phyloP scores from a whole-genome alignment of 2,329 filamentous ascomycete species.

The Fusarium tjaetaba region DNA sequence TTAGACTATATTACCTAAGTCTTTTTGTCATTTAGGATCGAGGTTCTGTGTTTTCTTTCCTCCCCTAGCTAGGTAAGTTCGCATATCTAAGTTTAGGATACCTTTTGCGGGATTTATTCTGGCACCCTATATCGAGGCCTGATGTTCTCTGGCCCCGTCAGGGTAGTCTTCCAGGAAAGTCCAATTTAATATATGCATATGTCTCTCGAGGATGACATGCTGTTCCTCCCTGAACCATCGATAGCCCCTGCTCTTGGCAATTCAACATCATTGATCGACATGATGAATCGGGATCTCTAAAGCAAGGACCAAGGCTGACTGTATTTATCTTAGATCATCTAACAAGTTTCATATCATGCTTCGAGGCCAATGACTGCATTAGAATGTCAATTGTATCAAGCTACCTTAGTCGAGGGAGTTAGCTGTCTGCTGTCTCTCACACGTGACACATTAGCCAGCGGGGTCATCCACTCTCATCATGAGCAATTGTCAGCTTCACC shows the following conservation, averaged over 20 bases:
- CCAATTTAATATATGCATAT: accelerated
- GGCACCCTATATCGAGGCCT: accelerated
- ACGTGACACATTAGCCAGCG: background rate
- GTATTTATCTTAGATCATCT: no score
- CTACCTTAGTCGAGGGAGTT: background rate
- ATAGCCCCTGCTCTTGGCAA: background rate
- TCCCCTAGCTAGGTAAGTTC: no score
- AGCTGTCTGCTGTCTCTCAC: background rate
- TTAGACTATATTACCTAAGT: no score
- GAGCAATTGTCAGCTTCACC: background rate
- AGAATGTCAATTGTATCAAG: background rate
- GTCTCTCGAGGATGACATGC: background rate
- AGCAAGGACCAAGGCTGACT: no score
- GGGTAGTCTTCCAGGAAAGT: accelerated
- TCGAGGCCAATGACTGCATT: background rate
- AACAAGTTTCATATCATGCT: background rate
- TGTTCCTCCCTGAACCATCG: background rate
- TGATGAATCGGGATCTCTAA: no score
- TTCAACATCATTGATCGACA: background rate
- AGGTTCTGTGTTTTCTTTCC: no score
- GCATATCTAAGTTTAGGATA: background rate
- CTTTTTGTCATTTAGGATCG: no score
- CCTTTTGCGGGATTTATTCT: background rate
- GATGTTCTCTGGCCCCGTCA: accelerated
- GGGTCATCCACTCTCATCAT: background rate